Percentiles rank a stretch among this genome's conserved stretches.
Conservation (phyloP, 164 flowering plant genomes). For the Chloranthus sessilifolius region DNA sequence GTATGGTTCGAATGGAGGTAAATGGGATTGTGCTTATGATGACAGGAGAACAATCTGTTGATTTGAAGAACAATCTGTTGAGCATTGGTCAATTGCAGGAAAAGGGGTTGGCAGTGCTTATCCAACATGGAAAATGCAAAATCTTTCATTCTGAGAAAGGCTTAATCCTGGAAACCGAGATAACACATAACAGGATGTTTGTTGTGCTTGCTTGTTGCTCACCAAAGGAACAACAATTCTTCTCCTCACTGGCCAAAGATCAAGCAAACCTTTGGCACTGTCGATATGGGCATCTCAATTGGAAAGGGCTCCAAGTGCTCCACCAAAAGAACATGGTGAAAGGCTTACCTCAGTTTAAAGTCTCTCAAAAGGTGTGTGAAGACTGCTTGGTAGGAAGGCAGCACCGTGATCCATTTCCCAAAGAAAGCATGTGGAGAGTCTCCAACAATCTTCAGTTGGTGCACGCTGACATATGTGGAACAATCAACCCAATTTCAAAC, state of each 20-base stretch:
- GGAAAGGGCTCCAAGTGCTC: background rate
- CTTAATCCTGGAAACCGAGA: background rate
- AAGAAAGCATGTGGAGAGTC: no score
- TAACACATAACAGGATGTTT: background rate
- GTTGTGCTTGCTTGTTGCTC: background rate
- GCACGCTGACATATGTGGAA: no score
- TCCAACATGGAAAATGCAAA: background rate
- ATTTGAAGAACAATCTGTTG: background rate
- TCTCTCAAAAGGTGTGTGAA: background rate
- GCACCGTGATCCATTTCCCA: background rate
- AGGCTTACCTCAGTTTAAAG: background rate
- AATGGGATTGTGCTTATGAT: background rate
- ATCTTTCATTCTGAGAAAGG: background rate
- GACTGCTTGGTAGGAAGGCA: constrained; percentile 1
- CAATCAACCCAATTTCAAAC: no score
- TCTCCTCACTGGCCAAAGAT: background rate
- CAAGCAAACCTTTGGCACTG: background rate
- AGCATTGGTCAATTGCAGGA: background rate
- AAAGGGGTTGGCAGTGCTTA: background rate
- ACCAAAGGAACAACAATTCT: background rate
- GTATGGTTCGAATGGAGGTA: background rate
- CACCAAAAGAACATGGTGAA: background rate
- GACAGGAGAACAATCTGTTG: background rate
- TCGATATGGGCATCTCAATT: background rate
- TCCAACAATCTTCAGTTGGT: no score